These are phyloP conservation scores for Termitomyces titanicus DNA, from an alignment of 768 basidiomycete genomes.

Conservation along the genomic window DNA sequence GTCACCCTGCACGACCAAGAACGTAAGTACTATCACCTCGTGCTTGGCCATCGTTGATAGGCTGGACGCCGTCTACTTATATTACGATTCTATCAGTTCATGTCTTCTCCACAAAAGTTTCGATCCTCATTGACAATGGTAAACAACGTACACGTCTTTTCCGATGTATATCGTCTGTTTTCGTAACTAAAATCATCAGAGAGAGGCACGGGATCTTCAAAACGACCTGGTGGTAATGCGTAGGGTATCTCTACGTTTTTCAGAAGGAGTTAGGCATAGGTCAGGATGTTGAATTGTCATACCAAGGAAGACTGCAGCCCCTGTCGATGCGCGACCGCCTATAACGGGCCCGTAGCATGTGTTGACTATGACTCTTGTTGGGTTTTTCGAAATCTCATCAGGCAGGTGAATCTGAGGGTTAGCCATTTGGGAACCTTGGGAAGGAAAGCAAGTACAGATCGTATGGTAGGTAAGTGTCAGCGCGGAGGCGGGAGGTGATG, in stretches of 20 bases:
- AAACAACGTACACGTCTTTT: slow-evolving; percentile 43
- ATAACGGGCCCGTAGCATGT: slow-evolving; percentile 54
- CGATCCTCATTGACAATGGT: too few species aligned
- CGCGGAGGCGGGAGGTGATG: too few species aligned
- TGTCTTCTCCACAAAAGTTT: too few species aligned
- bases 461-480: too few species aligned
- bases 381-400: slow-evolving; percentile 46
- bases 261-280: not conserved
- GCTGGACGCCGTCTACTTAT: slow-evolving; percentile 58
- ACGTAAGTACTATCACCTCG: slow-evolving; percentile 33
- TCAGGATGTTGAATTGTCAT: slow-evolving; percentile 7
- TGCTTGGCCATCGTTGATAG: slow-evolving; percentile 61
- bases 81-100: not conserved
- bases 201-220: slow-evolving; percentile 58
- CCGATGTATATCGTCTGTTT: slow-evolving; percentile 55
- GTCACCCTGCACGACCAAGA: not conserved
- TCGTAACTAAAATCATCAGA: slow-evolving; percentile 54
- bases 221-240: slow-evolving; percentile 60
- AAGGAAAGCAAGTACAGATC: too few species aligned
- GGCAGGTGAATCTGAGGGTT: slow-evolving; percentile 39
- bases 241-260: slow-evolving; percentile 61
- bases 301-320: slow-evolving; percentile 66
- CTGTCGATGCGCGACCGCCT: slow-evolving; percentile 59
- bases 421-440: not conserved
- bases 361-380: slow-evolving; percentile 41